Evolutionary conservation across 2,329 filamentous ascomycete genomes (phyloP), one percentile per base, ranked within the genome.

Genomic region (Septoria linicola): DNA sequence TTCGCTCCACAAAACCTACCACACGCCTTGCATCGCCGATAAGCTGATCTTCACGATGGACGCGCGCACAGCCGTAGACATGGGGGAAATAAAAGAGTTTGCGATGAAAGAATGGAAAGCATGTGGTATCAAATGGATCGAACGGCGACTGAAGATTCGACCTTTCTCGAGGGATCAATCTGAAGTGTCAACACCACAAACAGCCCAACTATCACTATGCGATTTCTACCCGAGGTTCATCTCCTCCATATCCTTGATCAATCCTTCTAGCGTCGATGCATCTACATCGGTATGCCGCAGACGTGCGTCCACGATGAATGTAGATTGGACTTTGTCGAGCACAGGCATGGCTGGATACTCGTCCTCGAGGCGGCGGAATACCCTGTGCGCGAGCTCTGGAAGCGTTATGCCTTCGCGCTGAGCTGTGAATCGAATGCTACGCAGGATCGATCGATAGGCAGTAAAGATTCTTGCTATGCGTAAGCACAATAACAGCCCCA

Each of bases 241-340:
- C 25, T 14, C 40, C 10, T 19, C 16, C 21, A 42, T 32, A 30
- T 42, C 40, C 21, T 20, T 32, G 13, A 42, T 23, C 40, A 42
- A 16, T 5, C 3, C 21, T 21, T 41, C 40, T 6, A 41, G n/a
- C 4, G 40, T 41, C 3, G 21, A 27, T 13, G 40, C 40, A 8
- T 41, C 21, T 2, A 30, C 40, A 14, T 41, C 40, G 8, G 21
- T 30, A 27, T 41, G 40, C n/a, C 40, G 20, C 40, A 41, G n/a
- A 19, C 40, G 4, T 1, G 23, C n/a, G 10, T 41, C 40, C 6
- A 31, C 40, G 14, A 41, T 41, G 25, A 41, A 41, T 8, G 40
- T 41, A 10, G 21, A 27, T 10, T 21, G 21, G 2, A 41, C 40
- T 16, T 41, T 31, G 25, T 41, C 40, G 17, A 41, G 25, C 19